These are phyloP conservation scores for Trichophyton simii DNA, from an alignment of 2,329 filamentous ascomycete genomes.

Conservation along the genomic window DNA sequence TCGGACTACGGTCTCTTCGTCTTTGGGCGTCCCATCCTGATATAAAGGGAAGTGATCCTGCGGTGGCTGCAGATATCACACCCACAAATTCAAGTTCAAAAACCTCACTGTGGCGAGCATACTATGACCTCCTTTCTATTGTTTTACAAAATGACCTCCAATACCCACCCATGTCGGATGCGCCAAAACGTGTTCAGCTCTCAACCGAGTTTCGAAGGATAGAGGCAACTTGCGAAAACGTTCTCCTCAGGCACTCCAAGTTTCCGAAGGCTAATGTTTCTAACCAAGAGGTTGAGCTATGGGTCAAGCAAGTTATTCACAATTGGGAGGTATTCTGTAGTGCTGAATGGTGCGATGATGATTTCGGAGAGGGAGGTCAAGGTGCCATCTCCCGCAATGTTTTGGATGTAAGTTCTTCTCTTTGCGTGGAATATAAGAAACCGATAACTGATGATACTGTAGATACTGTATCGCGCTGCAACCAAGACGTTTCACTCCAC, in stretches of 20 bases:
- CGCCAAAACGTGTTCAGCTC: slow-evolving; percentile 48
- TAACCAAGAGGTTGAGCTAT: slow-evolving; percentile 67
- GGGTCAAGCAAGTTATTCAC: slow-evolving; percentile 62
- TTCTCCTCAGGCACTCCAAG: slow-evolving; percentile 62
- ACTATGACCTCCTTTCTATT: slow-evolving; percentile 67
- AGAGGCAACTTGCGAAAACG: slow-evolving; percentile 64
- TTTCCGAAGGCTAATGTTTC: slow-evolving; percentile 76
- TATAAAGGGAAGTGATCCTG: slow-evolving; percentile 22
- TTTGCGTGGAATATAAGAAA: not conserved
- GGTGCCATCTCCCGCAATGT: slow-evolving; percentile 61
- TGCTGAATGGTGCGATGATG: slow-evolving; percentile 63
- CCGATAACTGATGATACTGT: too few relatives aligned
- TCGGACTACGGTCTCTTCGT: slow-evolving; percentile 39
- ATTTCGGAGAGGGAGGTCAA: slow-evolving; percentile 71
- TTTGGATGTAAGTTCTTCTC: slow-evolving; percentile 45
- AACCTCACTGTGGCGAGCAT: slow-evolving; percentile 63
- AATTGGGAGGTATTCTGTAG: slow-evolving; percentile 82
- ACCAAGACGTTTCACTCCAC: slow-evolving; percentile 95
- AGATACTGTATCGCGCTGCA: slow-evolving; percentile 78
- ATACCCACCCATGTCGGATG: slow-evolving; percentile 26
- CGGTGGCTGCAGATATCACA: slow-evolving; percentile 13
- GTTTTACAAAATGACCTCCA: slow-evolving; percentile 47
- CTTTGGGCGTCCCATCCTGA: slow-evolving; percentile 30
- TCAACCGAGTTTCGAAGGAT: slow-evolving; percentile 65
- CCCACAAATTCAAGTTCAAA: slow-evolving; percentile 18